phyloP scores from a whole-genome alignment of 2,329 filamentous ascomycete genomes.

The Didymellaceae sp. region DNA sequence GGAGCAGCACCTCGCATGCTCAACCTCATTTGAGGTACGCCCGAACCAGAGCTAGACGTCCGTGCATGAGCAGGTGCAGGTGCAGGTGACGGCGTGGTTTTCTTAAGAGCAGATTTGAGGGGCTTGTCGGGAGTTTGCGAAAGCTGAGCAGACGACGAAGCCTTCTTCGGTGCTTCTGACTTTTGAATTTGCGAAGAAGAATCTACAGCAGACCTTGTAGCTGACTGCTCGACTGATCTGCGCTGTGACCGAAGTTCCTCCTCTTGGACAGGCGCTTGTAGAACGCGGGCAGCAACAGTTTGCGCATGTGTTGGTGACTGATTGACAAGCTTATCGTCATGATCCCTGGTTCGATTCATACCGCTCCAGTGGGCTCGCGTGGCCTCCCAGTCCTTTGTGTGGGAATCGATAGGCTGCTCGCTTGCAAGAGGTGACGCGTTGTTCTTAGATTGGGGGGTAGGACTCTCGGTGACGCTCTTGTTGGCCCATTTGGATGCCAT shows the following conservation, averaged over 20 bases:
- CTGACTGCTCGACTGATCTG: neutral
- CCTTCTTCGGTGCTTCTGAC: slow-evolving; percentile 8
- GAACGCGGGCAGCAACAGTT: slow-evolving; percentile 15
- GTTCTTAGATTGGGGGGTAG: slow-evolving; percentile 22
- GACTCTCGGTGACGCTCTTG: slow-evolving; percentile 20
- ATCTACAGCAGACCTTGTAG: neutral
- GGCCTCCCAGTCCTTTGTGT: slow-evolving; percentile 67
- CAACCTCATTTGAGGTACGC: slow-evolving; percentile 44
- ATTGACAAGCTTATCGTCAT: slow-evolving; percentile 29
- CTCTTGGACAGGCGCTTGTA: slow-evolving; percentile 21
- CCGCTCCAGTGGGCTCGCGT: slow-evolving; percentile 74
- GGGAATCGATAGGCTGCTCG: slow-evolving; percentile 16
- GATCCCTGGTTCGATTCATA: slow-evolving; percentile 67
- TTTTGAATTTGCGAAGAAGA: slow-evolving; percentile 2
- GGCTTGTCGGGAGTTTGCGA: slow-evolving; percentile 38
- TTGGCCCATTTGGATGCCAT: slow-evolving; percentile 36
- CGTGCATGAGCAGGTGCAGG: slow-evolving; percentile 24
- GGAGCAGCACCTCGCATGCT: slow-evolving; percentile 41
- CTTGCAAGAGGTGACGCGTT: slow-evolving; percentile 5
- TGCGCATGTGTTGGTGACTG: slow-evolving; percentile 5
- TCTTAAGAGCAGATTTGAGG: slow-evolving; percentile 51
- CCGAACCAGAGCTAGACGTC: slow-evolving; percentile 8
- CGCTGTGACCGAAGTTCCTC: slow-evolving; percentile 9
- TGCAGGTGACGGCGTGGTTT: slow-evolving; percentile 34
- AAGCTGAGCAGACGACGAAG: slow-evolving; percentile 16